A percentile compares a stretch with the other conserved stretches of the same genome.
These are phyloP conservation scores for Phalaenopsis hybrid DNA, from an alignment of 116 monocot species.

Conservation along the genomic window DNA sequence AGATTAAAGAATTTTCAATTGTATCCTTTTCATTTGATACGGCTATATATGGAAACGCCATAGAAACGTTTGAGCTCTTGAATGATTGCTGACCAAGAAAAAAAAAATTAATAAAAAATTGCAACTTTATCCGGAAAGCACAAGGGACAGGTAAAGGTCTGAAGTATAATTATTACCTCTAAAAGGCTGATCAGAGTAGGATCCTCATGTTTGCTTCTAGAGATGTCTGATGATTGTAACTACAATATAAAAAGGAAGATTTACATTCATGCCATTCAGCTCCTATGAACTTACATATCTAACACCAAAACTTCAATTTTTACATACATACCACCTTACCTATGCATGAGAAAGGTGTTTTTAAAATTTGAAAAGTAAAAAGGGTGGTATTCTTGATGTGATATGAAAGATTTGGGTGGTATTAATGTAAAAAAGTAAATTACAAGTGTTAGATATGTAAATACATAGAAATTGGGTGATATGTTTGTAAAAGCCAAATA, in stretches of 20 bases:
- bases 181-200: conserved; percentile 47
- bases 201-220: conserved; percentile 39
- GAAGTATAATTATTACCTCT: conserved; percentile 40
- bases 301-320: too few relatives aligned
- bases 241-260: conserved; percentile 16
- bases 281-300: too few relatives aligned
- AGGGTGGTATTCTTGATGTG: too few relatives aligned
- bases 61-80: conserved; percentile 67
- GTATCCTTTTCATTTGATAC: conserved; percentile 40
- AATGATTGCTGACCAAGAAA: conserved; percentile 47
- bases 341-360: too few relatives aligned
- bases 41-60: conserved; percentile 81
- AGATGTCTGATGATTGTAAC: conserved; percentile 76
- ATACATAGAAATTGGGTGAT: too few relatives aligned
- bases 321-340: too few relatives aligned
- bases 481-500: too few relatives aligned
- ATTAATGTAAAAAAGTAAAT: too few relatives aligned
- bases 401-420: too few relatives aligned
- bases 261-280: too few relatives aligned
- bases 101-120: neutral
- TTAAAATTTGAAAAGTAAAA: too few relatives aligned
- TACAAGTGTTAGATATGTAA: too few relatives aligned
- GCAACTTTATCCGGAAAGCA: neutral
- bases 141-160: neutral
- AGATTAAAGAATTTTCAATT: conserved; percentile 64